Base-by-base conservation (phyloP, 2,329 filamentous ascomycete genomes). In the Colletotrichum sp. region DNA sequence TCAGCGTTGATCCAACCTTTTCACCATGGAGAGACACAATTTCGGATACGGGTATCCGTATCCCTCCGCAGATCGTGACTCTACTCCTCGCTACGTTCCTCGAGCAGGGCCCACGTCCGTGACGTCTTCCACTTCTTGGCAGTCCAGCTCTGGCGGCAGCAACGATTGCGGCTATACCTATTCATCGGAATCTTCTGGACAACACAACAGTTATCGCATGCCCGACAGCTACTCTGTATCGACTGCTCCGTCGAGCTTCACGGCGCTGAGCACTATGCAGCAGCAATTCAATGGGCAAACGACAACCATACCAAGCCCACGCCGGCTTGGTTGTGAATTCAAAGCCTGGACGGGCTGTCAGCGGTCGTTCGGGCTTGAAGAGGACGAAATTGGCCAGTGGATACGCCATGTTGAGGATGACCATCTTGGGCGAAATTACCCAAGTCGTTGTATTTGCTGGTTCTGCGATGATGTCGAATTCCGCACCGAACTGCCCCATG, bases 281-380 rank as follows among this genome's bases (percentile, higher is more conserved):
- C 44, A 52, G 44, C 44, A 21, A 13, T 13, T 21, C 9, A 52
- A 52, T 52, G n/a, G 44, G 44, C 44, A 18, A 52, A 52, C n/a
- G n/a, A 52, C n/a, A 52, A 21, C 44, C 10, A 52, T 52, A 21
- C 21, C 52, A 52, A 79, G 28, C 77, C 73, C 63, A 69, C 69
- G 15, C 71, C 71, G 24, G 76, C 82, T 89, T 26, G 85, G 85
- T 15, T 90, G 89, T 82, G 89, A 91, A 71, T 88, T 90, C 44
- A 74, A 78, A 10, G 79, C 78, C 7, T 82, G 86, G 26, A 60
- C 69, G 2, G 26, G 62, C 5, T 92, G 90, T 77, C 5, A 75
- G 0, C 30, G 72, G 8, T 76, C 36, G 0, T 91, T 90, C 76
- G 44, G 75, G 8, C 77, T 84, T 4, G 80, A 86, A 13, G 81